Percentiles rank a stretch among this genome's conserved stretches.
phyloP scores from a whole-genome alignment of 2,329 filamentous ascomycete genomes.

The Colletotrichum spaethianum region DNA sequence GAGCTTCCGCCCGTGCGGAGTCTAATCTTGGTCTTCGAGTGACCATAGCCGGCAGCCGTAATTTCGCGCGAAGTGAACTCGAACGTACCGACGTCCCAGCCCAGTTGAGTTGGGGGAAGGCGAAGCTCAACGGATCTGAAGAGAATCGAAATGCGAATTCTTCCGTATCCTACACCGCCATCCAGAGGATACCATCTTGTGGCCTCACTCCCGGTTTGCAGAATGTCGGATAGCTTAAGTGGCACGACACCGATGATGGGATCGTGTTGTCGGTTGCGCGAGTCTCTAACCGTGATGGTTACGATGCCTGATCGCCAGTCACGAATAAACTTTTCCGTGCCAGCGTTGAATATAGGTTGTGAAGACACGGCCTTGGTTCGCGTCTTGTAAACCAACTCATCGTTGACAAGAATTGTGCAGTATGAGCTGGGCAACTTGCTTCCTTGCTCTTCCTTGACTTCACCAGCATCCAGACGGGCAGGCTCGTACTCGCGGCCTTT shows the following conservation, averaged over 20 bases:
- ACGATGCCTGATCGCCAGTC: constrained; percentile 93
- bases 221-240: constrained; percentile 87
- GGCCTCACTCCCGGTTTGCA: constrained; percentile 87
- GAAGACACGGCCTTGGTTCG: constrained; percentile 93
- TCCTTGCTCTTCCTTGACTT: constrained; percentile 87
- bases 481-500: constrained; percentile 92
- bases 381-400: constrained; percentile 93
- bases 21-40: constrained; percentile 80
- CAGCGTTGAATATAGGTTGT: constrained; percentile 97
- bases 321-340: constrained; percentile 91
- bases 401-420: constrained; percentile 92
- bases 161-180: constrained; percentile 92
- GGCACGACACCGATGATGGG: constrained; percentile 94
- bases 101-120: constrained; percentile 86
- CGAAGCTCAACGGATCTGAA: constrained; percentile 92
- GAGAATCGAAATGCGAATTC: constrained; percentile 87
- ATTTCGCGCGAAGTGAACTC: constrained; percentile 84
- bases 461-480: constrained; percentile 84
- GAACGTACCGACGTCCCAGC: constrained; percentile 97
- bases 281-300: constrained; percentile 90
- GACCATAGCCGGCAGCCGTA: constrained; percentile 73
- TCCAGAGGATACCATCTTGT: constrained; percentile 98
- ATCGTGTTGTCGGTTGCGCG: constrained; percentile 91
- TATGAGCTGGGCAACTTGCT: constrained; percentile 89
- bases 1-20: constrained; percentile 88